Conservation (phyloP, 192 early-diverging fungal genomes). For the Gonapodya prolifera region DNA sequence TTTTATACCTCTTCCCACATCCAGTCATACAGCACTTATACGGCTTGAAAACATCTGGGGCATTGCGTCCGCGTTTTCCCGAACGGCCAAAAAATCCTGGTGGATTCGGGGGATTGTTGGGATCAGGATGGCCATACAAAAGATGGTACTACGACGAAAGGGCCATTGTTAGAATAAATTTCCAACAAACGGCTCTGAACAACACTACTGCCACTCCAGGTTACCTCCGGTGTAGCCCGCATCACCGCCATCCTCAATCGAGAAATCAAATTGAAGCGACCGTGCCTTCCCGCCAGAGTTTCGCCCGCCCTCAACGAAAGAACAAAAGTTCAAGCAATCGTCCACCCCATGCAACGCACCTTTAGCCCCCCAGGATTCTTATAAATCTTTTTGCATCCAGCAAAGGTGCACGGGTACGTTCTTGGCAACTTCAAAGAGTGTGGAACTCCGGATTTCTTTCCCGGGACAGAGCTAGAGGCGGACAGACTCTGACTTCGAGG, state of each 20-base stretch:
- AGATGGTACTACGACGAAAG: constrained; percentile 60
- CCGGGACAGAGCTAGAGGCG: not conserved
- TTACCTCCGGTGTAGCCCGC: too few species aligned
- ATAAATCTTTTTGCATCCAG: constrained; percentile 87
- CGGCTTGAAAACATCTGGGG: constrained; percentile 6
- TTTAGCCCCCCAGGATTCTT: constrained; percentile 98
- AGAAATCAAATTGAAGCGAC: too few species aligned
- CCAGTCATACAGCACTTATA: constrained; percentile 1
- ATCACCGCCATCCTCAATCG: too few species aligned
- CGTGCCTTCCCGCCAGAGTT: too few species aligned
- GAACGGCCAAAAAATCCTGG: constrained; percentile 26
- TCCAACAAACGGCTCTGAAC: too few species aligned
- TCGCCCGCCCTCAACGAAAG: too few species aligned
- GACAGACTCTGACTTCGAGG: not conserved
- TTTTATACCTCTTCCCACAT: not conserved
- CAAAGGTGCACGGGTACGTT: constrained; percentile 67
- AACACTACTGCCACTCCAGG: too few species aligned
- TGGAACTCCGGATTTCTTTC: not conserved
- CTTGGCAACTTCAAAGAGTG: not conserved
- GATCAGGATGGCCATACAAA: constrained; percentile 77
- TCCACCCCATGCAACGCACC: not conserved
- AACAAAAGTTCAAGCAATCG: too few species aligned
- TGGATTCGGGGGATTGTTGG: constrained; percentile 16
- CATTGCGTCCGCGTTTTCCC: constrained; percentile 16
- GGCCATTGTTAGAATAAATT: too few species aligned